Percentiles rank a stretch among this genome's conserved stretches.
Conservation (phyloP, 257 asterid species). For the Solanum tacnaense region DNA sequence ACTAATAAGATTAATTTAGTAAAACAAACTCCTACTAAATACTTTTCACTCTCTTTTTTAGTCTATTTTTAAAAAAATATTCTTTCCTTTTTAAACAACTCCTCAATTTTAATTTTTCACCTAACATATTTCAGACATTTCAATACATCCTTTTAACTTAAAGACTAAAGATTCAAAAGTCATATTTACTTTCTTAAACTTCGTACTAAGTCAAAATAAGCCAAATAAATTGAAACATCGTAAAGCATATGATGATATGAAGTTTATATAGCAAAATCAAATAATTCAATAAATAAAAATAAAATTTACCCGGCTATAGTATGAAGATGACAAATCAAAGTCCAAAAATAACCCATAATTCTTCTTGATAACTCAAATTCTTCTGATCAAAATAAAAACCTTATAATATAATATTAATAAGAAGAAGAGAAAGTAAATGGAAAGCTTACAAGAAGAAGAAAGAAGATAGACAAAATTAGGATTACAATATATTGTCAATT, state of each 20-base stretch:
- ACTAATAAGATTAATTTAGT: neutral
- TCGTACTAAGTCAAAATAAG: too few species aligned
- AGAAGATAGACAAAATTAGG: neutral
- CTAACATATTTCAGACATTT: rapidly evolving
- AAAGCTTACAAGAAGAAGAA: neutral
- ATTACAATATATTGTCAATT: neutral
- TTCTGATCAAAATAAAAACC: neutral
- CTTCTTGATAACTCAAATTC: neutral
- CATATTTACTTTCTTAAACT: neutral
- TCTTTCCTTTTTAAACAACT: neutral
- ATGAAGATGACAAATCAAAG: conserved; percentile 21
- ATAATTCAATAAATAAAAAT: neutral
- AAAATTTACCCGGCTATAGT: conserved; percentile 25
- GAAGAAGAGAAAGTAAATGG: neutral
- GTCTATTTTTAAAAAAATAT: too few species aligned
- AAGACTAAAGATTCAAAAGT: neutral
- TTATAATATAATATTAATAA: neutral
- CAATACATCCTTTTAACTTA: neutral
- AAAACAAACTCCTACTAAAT: neutral
- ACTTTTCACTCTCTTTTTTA: neutral
- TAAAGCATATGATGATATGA: neutral
- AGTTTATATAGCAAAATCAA: neutral
- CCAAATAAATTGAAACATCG: neutral
- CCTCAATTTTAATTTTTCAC: too few species aligned
- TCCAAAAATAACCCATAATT: conserved; percentile 28